Percentiles rank a stretch among this genome's conserved stretches.
These are phyloP conservation scores for Scortechinia acanthostroma DNA, from an alignment of 2,329 filamentous ascomycete genomes.

Conservation along the genomic window DNA sequence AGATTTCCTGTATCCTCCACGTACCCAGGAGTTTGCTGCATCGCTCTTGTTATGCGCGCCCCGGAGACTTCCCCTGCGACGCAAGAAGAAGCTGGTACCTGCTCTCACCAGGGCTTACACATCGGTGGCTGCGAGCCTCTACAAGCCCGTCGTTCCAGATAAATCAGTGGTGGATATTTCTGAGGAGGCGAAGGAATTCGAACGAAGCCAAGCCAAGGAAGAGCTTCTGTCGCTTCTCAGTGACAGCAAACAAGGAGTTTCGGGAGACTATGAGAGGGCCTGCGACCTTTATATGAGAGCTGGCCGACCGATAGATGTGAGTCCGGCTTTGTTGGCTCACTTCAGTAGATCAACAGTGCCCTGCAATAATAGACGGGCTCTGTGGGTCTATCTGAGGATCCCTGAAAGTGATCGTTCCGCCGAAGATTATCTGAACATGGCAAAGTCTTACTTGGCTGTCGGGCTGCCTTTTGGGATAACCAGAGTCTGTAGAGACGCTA, in stretches of 20 bases:
- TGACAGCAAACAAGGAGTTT: too few relatives aligned
- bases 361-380: not conserved
- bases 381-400: not conserved
- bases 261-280: not conserved
- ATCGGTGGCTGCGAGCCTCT: not conserved
- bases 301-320: not conserved
- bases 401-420: not conserved
- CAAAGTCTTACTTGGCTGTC: not conserved
- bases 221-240: too few relatives aligned
- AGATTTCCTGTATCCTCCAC: constrained; percentile 28
- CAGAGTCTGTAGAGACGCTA: not conserved
- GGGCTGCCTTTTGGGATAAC: not conserved
- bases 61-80: not conserved
- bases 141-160: too few relatives aligned
- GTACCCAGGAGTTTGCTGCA: constrained; percentile 12
- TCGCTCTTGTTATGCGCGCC: constrained; percentile 6
- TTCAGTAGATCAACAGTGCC: not conserved
- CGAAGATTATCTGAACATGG: not conserved
- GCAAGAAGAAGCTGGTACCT: not conserved
- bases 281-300: not conserved
- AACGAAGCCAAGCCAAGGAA: too few relatives aligned
- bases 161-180: too few relatives aligned
- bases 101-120: not conserved
- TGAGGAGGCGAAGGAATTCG: too few relatives aligned
- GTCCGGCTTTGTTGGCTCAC: not conserved